A percentile compares a stretch with the other conserved stretches of the same genome.
Conservation (phyloP, 2,329 filamentous ascomycete genomes). For the Aspergillus ochraceus region DNA sequence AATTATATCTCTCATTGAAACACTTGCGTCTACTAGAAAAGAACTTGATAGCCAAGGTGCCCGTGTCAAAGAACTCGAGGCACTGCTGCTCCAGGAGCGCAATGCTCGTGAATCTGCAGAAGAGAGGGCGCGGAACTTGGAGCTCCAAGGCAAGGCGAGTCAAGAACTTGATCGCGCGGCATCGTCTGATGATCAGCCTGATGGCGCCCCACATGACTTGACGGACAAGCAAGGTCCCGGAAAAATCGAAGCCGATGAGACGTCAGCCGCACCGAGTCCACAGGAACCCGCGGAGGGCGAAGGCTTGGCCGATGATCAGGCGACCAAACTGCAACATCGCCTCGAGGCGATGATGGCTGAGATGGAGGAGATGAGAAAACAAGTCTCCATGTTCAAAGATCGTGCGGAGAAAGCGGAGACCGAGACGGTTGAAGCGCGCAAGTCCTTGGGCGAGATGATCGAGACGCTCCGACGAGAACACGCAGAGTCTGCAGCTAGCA, state of each 20-base stretch:
- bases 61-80: constrained; percentile 78
- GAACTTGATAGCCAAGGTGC: constrained; percentile 82
- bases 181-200: constrained; percentile 3
- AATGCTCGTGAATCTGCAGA: constrained; percentile 81
- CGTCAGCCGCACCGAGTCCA: constrained; percentile 11
- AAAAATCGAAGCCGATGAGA: constrained; percentile 9
- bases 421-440: constrained; percentile 70
- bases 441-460: constrained; percentile 84
- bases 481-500: constrained; percentile 55
- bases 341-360: constrained; percentile 76
- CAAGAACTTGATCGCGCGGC: constrained; percentile 7
- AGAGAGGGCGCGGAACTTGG: constrained; percentile 71
- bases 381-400: constrained; percentile 74
- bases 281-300: constrained; percentile 34
- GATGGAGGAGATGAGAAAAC: constrained; percentile 76
- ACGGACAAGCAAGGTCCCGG: constrained; percentile 12
- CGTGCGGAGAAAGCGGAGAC: constrained; percentile 79
- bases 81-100: constrained; percentile 74
- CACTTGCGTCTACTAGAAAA: constrained; percentile 77
- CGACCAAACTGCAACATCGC: constrained; percentile 63
- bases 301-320: constrained; percentile 28
- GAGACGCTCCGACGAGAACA: constrained; percentile 70
- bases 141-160: constrained; percentile 54
- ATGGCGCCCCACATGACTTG: background rate
- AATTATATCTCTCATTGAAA: constrained; percentile 80